These are phyloP conservation scores for Calonectria hongkongensis DNA, from an alignment of 2,329 filamentous ascomycete species.

Conservation along the genomic window DNA sequence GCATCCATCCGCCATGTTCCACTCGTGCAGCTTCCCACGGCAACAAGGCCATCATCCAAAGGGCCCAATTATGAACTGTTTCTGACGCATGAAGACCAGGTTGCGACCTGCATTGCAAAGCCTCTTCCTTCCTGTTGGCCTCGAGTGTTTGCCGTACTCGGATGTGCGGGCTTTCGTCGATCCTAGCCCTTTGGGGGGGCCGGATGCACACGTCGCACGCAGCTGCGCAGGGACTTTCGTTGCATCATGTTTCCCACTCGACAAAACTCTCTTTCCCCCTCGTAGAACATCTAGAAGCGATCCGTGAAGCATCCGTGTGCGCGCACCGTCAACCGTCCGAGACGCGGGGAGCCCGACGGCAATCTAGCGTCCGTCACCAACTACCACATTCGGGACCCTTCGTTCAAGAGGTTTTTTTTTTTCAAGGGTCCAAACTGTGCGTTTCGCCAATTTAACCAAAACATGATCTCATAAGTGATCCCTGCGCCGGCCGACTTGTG, in stretches of 20 bases:
- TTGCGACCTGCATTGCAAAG: slow-evolving; percentile 1
- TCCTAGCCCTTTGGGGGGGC: slow-evolving; percentile 2
- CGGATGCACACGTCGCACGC: neutral
- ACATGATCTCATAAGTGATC: slow-evolving; percentile 13
- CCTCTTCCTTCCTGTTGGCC: neutral
- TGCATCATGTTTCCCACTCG: neutral
- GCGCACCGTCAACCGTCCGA: neutral
- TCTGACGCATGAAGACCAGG: neutral
- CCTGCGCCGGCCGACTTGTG: neutral
- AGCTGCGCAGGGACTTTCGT: neutral
- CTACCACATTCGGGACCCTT: neutral
- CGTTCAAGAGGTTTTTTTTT: neutral
- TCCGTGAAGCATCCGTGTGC: slow-evolving; percentile 3
- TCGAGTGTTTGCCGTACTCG: neutral
- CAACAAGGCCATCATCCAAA: neutral
- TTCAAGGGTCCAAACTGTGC: slow-evolving; percentile 7
- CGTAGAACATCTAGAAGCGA: neutral
- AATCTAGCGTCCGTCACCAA: slow-evolving; percentile 17
- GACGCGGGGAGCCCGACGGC: neutral
- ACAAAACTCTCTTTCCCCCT: neutral
- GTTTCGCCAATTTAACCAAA: slow-evolving; percentile 12
- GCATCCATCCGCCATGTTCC: slow-evolving; percentile 2
- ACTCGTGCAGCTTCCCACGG: neutral
- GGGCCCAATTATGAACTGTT: neutral
- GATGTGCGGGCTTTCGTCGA: slow-evolving; percentile 5